phyloP scores from a whole-genome alignment of 257 asterid genomes.

The Solanum medicagineum region DNA sequence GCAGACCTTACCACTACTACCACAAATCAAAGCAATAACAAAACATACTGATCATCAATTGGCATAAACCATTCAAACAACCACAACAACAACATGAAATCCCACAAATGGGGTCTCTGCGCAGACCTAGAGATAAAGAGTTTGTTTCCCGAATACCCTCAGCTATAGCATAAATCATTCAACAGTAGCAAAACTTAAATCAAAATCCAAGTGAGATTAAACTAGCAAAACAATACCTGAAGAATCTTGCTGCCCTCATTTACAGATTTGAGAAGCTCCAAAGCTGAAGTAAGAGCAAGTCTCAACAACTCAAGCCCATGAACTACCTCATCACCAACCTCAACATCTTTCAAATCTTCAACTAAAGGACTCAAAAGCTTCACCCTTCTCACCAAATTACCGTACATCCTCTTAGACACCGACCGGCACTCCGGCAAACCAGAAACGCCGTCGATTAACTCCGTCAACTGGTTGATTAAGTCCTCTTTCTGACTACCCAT shows the following conservation, averaged over 20 bases:
- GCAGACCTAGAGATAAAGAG: too few relatives aligned
- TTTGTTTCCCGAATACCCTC: too few relatives aligned
- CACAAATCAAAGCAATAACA: too few relatives aligned
- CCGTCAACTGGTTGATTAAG: conserved; percentile 51
- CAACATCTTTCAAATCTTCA: conserved; percentile 70
- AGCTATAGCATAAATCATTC: background rate
- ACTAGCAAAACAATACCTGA: conserved; percentile 35
- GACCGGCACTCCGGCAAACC: conserved; percentile 68
- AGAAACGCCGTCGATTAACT: conserved; percentile 35
- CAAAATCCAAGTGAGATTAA: background rate
- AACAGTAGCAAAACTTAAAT: background rate
- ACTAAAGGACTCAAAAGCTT: conserved; percentile 83
- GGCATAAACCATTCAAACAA: background rate
- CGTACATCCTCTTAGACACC: conserved; percentile 56
- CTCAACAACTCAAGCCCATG: conserved; percentile 46
- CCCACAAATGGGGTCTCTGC: too few relatives aligned
- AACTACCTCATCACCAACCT: conserved; percentile 47
- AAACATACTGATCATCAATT: background rate
- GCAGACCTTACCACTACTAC: too few relatives aligned
- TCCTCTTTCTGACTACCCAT: conserved; percentile 36
- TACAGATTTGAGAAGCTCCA: conserved; percentile 59
- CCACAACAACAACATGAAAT: too few relatives aligned
- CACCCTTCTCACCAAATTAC: conserved; percentile 70
- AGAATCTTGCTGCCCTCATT: conserved; percentile 74
- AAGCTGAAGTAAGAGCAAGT: conserved; percentile 52